phyloP scores from a whole-genome alignment of 768 basidiomycete species.

The Sporobolomyces pararoseus region DNA sequence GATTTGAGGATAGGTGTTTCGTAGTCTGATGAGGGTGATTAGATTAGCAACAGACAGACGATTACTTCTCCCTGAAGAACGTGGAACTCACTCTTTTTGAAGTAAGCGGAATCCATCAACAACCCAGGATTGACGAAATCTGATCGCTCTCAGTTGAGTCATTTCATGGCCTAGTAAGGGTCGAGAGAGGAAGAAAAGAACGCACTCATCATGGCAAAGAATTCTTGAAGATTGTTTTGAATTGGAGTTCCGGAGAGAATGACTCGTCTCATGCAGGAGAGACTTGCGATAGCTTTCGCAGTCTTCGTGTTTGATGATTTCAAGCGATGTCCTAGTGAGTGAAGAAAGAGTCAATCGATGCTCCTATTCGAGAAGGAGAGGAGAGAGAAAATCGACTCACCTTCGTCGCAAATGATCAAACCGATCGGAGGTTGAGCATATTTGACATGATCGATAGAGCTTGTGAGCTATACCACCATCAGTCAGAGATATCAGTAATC shows the following conservation, averaged over 20 bases:
- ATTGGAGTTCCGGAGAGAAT: conserved; percentile 96
- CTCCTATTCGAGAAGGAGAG: not conserved
- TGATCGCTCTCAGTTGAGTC: conserved; percentile 51
- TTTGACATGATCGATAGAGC: conserved; percentile 48
- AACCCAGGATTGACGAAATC: conserved; percentile 93
- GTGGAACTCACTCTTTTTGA: conserved; percentile 46
- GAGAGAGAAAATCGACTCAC: conserved; percentile 49
- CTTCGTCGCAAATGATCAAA: conserved; percentile 92
- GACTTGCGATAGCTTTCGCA: conserved; percentile 71
- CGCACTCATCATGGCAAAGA: conserved; percentile 81
- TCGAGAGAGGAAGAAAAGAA: not conserved
- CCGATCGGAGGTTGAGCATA: conserved; percentile 70
- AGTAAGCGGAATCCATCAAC: conserved; percentile 55
- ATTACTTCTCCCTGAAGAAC: accelerated
- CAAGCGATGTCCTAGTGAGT: conserved; percentile 70
- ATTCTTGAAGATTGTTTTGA: conserved; percentile 87
- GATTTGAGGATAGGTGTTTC: conserved; percentile 83
- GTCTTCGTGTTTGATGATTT: conserved; percentile 91
- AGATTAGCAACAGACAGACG: not conserved
- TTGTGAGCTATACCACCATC: conserved; percentile 31
- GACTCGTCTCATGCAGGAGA: conserved; percentile 71
- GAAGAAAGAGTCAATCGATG: not conserved
- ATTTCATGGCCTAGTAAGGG: conserved; percentile 44
- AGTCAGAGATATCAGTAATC: not conserved
- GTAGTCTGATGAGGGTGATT: conserved; percentile 58